Conservation (phyloP, 2,329 filamentous ascomycete species). For the Aspergillus spinulosporus region DNA sequence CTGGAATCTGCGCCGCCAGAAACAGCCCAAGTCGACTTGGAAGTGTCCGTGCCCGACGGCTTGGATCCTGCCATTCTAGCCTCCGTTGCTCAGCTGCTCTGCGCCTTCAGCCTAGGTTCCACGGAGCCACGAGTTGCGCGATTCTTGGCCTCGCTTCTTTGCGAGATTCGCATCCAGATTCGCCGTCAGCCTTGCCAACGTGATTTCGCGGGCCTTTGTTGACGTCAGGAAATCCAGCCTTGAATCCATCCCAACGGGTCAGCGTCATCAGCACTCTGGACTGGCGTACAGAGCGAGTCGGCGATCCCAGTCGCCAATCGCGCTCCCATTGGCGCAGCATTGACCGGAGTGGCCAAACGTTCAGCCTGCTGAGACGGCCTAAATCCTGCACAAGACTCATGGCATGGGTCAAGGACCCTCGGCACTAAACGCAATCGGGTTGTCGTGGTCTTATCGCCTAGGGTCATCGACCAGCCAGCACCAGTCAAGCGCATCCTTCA, state of each 20-base stretch:
- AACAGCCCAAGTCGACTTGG: conserved; percentile 9
- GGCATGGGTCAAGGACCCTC: conserved; percentile 20
- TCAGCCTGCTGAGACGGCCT: conserved; percentile 23
- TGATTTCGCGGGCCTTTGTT: not conserved
- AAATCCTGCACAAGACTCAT: conserved; percentile 25
- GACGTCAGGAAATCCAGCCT: not conserved
- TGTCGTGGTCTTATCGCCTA: conserved; percentile 15
- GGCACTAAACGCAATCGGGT: conserved; percentile 27
- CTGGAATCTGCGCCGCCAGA: conserved; percentile 7
- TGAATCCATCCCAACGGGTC: not conserved
- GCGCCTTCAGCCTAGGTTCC: not conserved
- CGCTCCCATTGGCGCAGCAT: conserved; percentile 23
- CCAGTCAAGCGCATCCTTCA: conserved; percentile 13
- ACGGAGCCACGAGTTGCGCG: not conserved
- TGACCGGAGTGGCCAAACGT: conserved; percentile 21
- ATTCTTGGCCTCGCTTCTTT: not conserved
- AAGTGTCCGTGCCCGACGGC: conserved; percentile 28
- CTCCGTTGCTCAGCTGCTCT: conserved; percentile 17
- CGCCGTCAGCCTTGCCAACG: not conserved
- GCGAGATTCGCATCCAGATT: not conserved
- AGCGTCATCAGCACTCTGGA: not conserved
- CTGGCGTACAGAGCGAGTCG: not conserved
- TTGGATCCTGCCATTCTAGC: conserved; percentile 23
- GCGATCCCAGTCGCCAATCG: conserved; percentile 10
- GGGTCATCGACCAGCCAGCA: conserved; percentile 11